Conservation (phyloP, 306 rosid species). For the Acacia melanoxylon region DNA sequence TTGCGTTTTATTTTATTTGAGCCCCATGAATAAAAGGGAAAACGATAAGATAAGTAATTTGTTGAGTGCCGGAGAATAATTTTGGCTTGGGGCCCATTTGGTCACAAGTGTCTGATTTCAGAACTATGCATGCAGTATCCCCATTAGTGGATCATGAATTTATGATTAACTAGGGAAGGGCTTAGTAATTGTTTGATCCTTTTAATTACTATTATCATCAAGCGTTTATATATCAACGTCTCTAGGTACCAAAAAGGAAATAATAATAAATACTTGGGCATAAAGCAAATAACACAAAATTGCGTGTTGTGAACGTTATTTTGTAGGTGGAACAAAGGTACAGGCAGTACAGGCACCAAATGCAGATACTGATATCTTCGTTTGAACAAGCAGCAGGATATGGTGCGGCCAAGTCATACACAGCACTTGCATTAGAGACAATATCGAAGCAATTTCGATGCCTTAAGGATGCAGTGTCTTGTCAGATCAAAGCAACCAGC, state of each 20-base stretch:
- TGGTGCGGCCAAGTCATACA: conserved; percentile 68
- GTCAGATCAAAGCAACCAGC: conserved; percentile 55
- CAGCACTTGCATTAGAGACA: conserved; percentile 59
- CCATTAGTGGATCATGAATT: conserved; percentile 15
- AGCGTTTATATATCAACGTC: not conserved
- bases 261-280: not conserved
- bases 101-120: conserved; percentile 3
- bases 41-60: not conserved
- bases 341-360: conserved; percentile 73
- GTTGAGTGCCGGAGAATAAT: conserved; percentile 23
- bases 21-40: not conserved
- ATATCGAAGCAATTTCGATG: conserved; percentile 81
- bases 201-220: not conserved
- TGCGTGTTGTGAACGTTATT: not conserved
- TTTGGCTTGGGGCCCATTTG: conserved; percentile 28
- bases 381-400: conserved; percentile 74
- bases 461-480: conserved; percentile 61
- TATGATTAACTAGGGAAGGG: not conserved
- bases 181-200: not conserved
- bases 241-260: not conserved
- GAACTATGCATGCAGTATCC: conserved; percentile 3
- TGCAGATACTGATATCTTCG: conserved; percentile 47
- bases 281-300: not conserved
- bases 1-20: not conserved
- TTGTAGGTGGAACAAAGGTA: conserved; percentile 74